These are phyloP conservation scores for Curvularia hawaiiensis DNA, from an alignment of 2,329 filamentous ascomycete genomes.

Conservation along the genomic window DNA sequence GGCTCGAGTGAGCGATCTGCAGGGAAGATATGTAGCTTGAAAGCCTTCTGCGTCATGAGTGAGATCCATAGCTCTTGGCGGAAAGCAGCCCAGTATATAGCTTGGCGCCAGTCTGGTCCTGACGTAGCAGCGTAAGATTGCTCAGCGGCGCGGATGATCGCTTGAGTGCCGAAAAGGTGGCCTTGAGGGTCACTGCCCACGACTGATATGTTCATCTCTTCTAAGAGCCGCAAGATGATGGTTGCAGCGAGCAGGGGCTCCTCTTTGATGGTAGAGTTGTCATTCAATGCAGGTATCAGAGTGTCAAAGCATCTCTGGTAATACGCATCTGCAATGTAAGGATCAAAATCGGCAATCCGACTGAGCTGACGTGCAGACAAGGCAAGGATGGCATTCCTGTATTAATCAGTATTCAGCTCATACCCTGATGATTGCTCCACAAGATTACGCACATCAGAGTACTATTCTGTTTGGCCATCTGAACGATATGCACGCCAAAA, in stretches of 20 bases:
- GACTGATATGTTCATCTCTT: conserved; percentile 51
- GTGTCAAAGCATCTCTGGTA: conserved; percentile 50
- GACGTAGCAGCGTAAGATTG: conserved; percentile 39
- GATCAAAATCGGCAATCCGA: conserved; percentile 47
- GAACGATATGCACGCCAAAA: conserved; percentile 44
- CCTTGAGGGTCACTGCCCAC: conserved; percentile 45
- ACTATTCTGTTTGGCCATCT: conserved; percentile 45
- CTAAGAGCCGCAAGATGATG: conserved; percentile 48
- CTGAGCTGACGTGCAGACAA: conserved; percentile 51
- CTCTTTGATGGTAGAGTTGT: conserved; percentile 48
- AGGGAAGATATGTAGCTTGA: conserved; percentile 45
- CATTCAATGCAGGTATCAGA: conserved; percentile 48
- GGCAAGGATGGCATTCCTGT: conserved; percentile 48
- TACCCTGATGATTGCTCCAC: too few species aligned
- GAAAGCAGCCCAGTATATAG: conserved; percentile 47
- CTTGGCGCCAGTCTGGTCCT: conserved; percentile 42
- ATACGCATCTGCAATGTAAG: conserved; percentile 50
- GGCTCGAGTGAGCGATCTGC: conserved; percentile 48
- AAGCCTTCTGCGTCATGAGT: conserved; percentile 44
- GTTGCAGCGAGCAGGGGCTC: conserved; percentile 50
- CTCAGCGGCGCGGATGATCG: conserved; percentile 44
- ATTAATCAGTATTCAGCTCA: not conserved
- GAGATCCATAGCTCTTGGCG: conserved; percentile 48
- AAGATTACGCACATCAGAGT: conserved; percentile 38
- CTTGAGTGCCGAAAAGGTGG: conserved; percentile 47